Base-by-base conservation (phyloP, 352 stramenopile genomes). In the Pythium coloratum region DNA sequence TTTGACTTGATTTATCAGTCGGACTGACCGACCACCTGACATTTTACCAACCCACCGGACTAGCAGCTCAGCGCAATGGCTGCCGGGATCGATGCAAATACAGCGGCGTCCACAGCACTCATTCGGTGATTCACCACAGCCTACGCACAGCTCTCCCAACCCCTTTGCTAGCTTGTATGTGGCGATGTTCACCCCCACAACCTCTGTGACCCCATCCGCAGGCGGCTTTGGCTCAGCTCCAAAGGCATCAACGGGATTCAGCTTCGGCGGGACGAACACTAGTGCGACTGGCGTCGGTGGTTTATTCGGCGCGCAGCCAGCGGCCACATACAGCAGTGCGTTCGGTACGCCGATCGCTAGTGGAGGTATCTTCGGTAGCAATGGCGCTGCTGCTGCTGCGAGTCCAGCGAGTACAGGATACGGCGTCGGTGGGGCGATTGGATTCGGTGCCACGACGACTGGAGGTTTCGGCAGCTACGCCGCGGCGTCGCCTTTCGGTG, bases 401-500 rank as follows among this genome's bases (percentile, higher is more conserved):
- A 24, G 20, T 24, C 20, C 20, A 24, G 20, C 20, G 20, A 24
- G 20, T 24, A 24, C 20, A 24, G 20, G 20, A 24, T 24, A 0
- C 20, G 20, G 20, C 20, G 20, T 24, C 20, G 20, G 20, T 24
- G 20, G 20, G 20, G 20, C 20, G 0, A 24, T 0, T 24, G 20
- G 20, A 24, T 49, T 49, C 7, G 16, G 14, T 49, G 40, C 40
- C 14, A 14, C 8, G 13, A 12, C 38, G 13, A 13, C 30, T 10
- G 59, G 50, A 18, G 66, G 67, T 2, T 82, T 82, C 44, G 71
- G 73, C 26, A 68, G 36, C 44, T 72, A 69, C 40, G 67, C 73
- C 2, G 61, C 76, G 32, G 63, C 76, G 28, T 81, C 84, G 6
- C 77, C 84, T 0, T 92, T 92, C 60, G 80, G 73, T 2, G 59